Base-by-base conservation (phyloP, 305 asterid species). In the Caryopteris hybrid region DNA sequence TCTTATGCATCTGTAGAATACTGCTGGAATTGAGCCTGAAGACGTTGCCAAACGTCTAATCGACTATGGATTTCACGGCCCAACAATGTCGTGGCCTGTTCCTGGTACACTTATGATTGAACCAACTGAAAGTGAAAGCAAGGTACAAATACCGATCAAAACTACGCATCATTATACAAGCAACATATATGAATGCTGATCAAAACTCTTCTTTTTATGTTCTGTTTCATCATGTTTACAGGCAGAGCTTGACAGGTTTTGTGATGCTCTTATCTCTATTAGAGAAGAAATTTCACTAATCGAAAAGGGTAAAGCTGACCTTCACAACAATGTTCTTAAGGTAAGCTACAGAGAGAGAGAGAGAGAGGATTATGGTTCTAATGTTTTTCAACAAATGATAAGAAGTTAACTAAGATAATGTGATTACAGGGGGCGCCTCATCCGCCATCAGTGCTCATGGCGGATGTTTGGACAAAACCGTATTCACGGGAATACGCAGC, bases 1-100 rank as follows among this genome's bases (percentile, higher is more conserved):
- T n/a, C n/a, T n/a, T n/a, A n/a, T n/a, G n/a, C n/a, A 31, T 31
- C 20, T 65, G 58, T 69, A 92, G 98, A 80, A 68, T 70, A 88
- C 97, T 60, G 98, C 97, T 81, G 97, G 98, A 67, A 83, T 92
- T 50, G 98, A 92, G 84, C 90, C 98, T 8, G 98, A 92, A 79
- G 98, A 92, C 73, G 95, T 92, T 60, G 98, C 98, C 38, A 92
- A 92, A 68, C 97, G 97, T 80, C 96, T 92, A 25, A 92, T 92
- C 80, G 98, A 92, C 77, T 92, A 92, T 38, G 98, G 98, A 77
- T 92, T 92, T 53, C 98, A 92, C 73, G 98, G 83, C 45, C 98
- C 98, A 31, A 92, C 98, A 46, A 92, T 92, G 98, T 92, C 98
- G n/a, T 92, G 97, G 95, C 98, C 98, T 0, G 98, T 92, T 59